A percentile compares a stretch with the other conserved stretches of the same genome.
phyloP scores from a whole-genome alignment of 148 eudicot species.

The Talinum fruticosum region DNA sequence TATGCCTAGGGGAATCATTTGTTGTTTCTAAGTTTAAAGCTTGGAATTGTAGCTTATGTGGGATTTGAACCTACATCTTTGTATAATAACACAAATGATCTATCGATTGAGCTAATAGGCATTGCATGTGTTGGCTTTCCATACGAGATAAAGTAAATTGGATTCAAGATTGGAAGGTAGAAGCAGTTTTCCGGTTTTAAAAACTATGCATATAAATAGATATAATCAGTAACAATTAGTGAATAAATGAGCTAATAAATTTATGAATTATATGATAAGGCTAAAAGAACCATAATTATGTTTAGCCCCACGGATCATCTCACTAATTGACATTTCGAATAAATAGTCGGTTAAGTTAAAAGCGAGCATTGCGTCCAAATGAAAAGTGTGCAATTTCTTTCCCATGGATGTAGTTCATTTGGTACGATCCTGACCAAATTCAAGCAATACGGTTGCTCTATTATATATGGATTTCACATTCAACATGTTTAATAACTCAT shows the following conservation, averaged over 20 bases:
- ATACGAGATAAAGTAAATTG: not conserved
- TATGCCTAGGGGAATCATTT: too few relatives aligned
- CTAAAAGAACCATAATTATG: not conserved
- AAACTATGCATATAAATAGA: constrained; percentile 1
- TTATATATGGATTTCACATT: not conserved
- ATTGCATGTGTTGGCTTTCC: too few relatives aligned
- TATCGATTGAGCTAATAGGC: too few relatives aligned
- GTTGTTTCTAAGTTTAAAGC: too few relatives aligned
- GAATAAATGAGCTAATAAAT: not conserved
- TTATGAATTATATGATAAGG: not conserved
- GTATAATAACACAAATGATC: too few relatives aligned
- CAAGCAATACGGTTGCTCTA: too few relatives aligned
- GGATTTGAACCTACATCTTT: too few relatives aligned
- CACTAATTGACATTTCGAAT: not conserved
- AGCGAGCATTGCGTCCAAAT: not conserved
- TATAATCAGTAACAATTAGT: not conserved
- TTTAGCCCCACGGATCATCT: not conserved
- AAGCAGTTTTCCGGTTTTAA: not conserved
- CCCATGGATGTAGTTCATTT: not conserved
- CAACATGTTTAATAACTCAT: not conserved
- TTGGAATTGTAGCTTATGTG: too few relatives aligned
- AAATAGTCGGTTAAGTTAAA: not conserved
- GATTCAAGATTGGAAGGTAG: not conserved
- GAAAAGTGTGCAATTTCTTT: too few relatives aligned
- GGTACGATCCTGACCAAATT: not conserved